Evolutionary conservation across 2,329 filamentous ascomycete species (phyloP).

Genomic region (Gyromitra esculenta): DNA sequence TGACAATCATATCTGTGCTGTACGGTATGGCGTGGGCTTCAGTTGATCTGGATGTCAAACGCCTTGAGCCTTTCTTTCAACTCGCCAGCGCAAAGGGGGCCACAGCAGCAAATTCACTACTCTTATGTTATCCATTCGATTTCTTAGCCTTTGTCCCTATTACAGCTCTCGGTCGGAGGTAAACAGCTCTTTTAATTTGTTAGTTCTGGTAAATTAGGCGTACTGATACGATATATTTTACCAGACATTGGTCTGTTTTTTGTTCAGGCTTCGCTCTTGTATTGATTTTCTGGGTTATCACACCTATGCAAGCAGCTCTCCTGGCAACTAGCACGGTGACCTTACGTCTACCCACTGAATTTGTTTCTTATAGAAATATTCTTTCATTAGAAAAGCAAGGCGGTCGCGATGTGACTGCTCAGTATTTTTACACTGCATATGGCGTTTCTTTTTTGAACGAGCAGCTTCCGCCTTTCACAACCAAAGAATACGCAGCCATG

Average conservation of each 20-base stretch:
- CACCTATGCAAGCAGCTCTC: slow-evolving; percentile 68
- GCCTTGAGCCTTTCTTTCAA: slow-evolving; percentile 71
- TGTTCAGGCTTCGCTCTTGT: slow-evolving; percentile 64
- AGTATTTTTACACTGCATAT: slow-evolving; percentile 53
- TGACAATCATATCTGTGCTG: slow-evolving; percentile 37
- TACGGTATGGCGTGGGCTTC: slow-evolving; percentile 44
- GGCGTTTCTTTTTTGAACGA: slow-evolving; percentile 50
- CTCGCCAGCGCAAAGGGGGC: slow-evolving; percentile 65
- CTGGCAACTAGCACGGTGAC: slow-evolving; percentile 61
- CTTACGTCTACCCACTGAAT: slow-evolving; percentile 33
- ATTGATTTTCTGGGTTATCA: slow-evolving; percentile 67
- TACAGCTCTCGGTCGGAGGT: slow-evolving; percentile 30
- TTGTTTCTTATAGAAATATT: slow-evolving; percentile 22
- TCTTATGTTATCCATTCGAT: slow-evolving; percentile 67
- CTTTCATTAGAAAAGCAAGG: slow-evolving; percentile 6
- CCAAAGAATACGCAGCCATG: slow-evolving; percentile 40
- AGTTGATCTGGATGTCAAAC: slow-evolving; percentile 65
- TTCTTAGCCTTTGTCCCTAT: slow-evolving; percentile 37
- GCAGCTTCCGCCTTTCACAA: slow-evolving; percentile 50
- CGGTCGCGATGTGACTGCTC: slow-evolving; percentile 18
- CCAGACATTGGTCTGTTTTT: slow-evolving; percentile 67
- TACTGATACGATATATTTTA: slow-evolving; percentile 2
- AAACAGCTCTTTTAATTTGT: neutral
- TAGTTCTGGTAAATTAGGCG: neutral
- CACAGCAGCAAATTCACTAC: slow-evolving; percentile 63